Evolutionary conservation across 2,329 filamentous ascomycete species (phyloP).

Genomic region (Fulvia fulva): DNA sequence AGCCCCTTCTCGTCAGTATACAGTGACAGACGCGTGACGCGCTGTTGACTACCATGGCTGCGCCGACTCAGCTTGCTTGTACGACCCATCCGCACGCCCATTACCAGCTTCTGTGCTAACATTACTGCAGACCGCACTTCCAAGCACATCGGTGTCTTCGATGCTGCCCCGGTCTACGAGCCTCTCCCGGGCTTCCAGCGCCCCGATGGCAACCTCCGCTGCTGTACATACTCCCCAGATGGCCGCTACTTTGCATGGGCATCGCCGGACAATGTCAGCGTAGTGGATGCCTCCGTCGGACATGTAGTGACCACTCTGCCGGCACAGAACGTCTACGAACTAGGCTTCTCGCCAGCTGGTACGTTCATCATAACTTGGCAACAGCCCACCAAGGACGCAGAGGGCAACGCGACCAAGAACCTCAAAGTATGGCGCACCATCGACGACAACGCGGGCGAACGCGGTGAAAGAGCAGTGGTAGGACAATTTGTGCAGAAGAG

Average conservation of each 20-base stretch:
- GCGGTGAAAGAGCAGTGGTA: conserved; percentile 65
- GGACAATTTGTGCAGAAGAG: conserved; percentile 94
- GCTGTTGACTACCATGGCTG: conserved; percentile 73
- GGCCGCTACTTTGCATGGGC: conserved; percentile 96
- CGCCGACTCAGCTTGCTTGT: conserved; percentile 90
- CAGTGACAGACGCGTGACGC: conserved; percentile 23
- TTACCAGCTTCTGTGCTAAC: not conserved
- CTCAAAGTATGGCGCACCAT: conserved; percentile 91
- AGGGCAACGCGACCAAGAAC: conserved; percentile 91
- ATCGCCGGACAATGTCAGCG: conserved; percentile 76
- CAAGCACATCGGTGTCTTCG: conserved; percentile 91
- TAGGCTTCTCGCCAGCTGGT: conserved; percentile 88
- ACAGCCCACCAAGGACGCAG: conserved; percentile 84
- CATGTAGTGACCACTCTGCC: conserved; percentile 69
- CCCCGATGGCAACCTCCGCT: conserved; percentile 91
- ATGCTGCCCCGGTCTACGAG: conserved; percentile 85
- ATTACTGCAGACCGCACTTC: conserved; percentile 71
- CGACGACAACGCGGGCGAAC: conserved; percentile 59
- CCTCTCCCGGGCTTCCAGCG: conserved; percentile 73
- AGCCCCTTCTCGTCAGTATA: not conserved
- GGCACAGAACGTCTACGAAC: conserved; percentile 82
- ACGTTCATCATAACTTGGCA: conserved; percentile 97
- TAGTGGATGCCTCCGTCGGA: conserved; percentile 77
- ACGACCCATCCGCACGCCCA: conserved; percentile 28
- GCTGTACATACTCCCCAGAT: conserved; percentile 91